Conservation (phyloP, 768 basidiomycete genomes). For the Tricholomella constricta region DNA sequence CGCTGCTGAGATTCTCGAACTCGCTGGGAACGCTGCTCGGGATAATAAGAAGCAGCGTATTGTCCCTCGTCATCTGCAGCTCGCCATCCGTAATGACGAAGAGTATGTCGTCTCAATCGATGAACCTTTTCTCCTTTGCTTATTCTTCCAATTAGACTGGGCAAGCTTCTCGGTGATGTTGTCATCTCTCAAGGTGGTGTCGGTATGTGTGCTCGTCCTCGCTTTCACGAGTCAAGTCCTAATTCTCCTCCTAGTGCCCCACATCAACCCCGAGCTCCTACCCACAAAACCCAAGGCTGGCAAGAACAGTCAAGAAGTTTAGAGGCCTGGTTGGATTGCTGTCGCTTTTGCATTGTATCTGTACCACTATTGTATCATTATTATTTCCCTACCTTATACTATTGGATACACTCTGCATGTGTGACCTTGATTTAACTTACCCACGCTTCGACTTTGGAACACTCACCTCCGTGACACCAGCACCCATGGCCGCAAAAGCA, state of each 20-base stretch:
- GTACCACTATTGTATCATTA: constrained; percentile 19
- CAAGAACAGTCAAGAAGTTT: constrained; percentile 28
- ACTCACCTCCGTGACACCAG: not conserved
- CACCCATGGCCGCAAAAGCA: constrained; percentile 59
- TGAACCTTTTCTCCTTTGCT: not conserved
- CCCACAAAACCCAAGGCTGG: constrained; percentile 41
- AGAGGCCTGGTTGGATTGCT: constrained; percentile 8
- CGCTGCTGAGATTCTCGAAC: constrained; percentile 82
- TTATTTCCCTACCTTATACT: constrained; percentile 14
- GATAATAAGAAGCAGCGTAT: constrained; percentile 85
- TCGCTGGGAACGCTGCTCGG: constrained; percentile 76
- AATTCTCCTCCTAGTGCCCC: constrained; percentile 26
- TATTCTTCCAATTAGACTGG: constrained; percentile 45
- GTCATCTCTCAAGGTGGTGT: constrained; percentile 93
- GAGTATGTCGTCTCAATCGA: constrained; percentile 40
- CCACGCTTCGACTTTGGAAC: not conserved
- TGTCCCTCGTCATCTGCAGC: constrained; percentile 82
- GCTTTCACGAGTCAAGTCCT: not conserved
- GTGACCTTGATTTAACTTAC: not conserved
- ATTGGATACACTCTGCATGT: not conserved
- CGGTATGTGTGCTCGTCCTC: constrained; percentile 31
- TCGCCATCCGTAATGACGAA: constrained; percentile 84
- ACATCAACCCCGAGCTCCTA: constrained; percentile 41
- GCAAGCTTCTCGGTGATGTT: constrained; percentile 82
- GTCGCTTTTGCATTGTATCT: constrained; percentile 4